Evolutionary conservation across 2,329 filamentous ascomycete species (phyloP).

Genomic region (Ceratocystis ficicola): DNA sequence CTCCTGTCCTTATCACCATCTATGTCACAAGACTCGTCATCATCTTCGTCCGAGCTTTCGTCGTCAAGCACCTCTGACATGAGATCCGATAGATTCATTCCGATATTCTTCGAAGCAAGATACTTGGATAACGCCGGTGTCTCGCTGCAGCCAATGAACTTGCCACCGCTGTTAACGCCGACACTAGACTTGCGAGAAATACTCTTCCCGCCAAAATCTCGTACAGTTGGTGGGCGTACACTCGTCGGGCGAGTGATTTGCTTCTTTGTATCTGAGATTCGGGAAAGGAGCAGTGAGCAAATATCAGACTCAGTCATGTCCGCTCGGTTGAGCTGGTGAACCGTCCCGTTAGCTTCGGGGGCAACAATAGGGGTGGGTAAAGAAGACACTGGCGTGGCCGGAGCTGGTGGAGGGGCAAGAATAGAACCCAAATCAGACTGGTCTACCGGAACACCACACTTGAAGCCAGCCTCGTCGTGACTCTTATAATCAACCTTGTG

Average conservation of each 20-base stretch:
- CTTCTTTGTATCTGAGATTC: conserved; percentile 21
- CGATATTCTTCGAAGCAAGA: conserved; percentile 20
- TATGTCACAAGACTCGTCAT: conserved; percentile 9
- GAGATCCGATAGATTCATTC: conserved; percentile 18
- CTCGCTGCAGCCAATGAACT: conserved; percentile 21
- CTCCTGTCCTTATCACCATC: conserved; percentile 9
- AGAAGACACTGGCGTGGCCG: conserved; percentile 2
- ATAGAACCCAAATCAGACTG: conserved; percentile 14
- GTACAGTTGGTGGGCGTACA: conserved; percentile 1
- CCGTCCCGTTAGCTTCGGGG: conserved; percentile 5
- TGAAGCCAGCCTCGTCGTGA: conserved; percentile 83
- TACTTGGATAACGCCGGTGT: conserved; percentile 20
- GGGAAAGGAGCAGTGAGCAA: conserved; percentile 21
- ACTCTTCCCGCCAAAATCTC: conserved; percentile 11
- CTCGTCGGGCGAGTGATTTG: conserved; percentile 17
- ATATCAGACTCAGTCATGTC: conserved; percentile 20
- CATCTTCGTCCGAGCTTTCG: conserved; percentile 16
- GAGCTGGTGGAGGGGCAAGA: conserved; percentile 6
- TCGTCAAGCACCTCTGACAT: conserved; percentile 17
- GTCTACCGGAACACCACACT: conserved; percentile 74
- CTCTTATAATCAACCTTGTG: conserved; percentile 90
- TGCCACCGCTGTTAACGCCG: conserved; percentile 9
- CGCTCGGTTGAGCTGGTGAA: conserved; percentile 15
- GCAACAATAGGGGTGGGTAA: not conserved
- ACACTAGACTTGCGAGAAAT: conserved; percentile 11